Percentiles rank a stretch among this genome's conserved stretches.
Conservation (phyloP, 208 protist genomes). For the Trypanosomatidae sp. region DNA sequence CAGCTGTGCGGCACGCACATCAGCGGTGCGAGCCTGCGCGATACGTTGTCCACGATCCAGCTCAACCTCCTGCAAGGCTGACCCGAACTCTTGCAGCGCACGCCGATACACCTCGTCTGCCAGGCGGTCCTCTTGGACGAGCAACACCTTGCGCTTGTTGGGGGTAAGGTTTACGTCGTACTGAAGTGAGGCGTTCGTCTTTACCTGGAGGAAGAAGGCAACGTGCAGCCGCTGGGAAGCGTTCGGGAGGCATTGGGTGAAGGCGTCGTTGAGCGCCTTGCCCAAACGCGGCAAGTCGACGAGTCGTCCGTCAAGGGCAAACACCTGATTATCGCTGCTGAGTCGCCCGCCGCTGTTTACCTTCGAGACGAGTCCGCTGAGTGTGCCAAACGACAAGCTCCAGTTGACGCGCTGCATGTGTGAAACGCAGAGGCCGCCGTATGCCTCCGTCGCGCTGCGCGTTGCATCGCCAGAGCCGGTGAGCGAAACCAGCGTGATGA, state of each 20-base stretch:
- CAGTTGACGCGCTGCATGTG: conserved; percentile 64
- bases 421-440: conserved; percentile 68
- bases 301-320: conserved; percentile 76
- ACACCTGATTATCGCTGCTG: conserved; percentile 68
- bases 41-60: conserved; percentile 42
- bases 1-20: conserved; percentile 30
- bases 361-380: conserved; percentile 70
- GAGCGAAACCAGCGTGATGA: conserved; percentile 64
- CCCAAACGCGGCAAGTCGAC: conserved; percentile 75
- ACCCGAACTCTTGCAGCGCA: conserved; percentile 53
- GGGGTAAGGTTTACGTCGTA: conserved; percentile 89
- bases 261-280: conserved; percentile 78
- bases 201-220: conserved; percentile 73
- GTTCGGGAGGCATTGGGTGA: conserved; percentile 69
- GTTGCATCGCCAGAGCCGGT: conserved; percentile 65
- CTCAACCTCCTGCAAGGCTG: conserved; percentile 32
- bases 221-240: conserved; percentile 63
- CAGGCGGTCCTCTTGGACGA: conserved; percentile 46
- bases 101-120: conserved; percentile 40
- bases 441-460: conserved; percentile 73
- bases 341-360: conserved; percentile 48
- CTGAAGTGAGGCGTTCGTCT: conserved; percentile 23
- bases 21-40: conserved; percentile 33
- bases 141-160: conserved; percentile 70
- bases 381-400: conserved; percentile 48